Evolutionary conservation across 495 filamentous ascomycete genomes (phyloP).

Genomic region (Massariosphaeria phaeospora): DNA sequence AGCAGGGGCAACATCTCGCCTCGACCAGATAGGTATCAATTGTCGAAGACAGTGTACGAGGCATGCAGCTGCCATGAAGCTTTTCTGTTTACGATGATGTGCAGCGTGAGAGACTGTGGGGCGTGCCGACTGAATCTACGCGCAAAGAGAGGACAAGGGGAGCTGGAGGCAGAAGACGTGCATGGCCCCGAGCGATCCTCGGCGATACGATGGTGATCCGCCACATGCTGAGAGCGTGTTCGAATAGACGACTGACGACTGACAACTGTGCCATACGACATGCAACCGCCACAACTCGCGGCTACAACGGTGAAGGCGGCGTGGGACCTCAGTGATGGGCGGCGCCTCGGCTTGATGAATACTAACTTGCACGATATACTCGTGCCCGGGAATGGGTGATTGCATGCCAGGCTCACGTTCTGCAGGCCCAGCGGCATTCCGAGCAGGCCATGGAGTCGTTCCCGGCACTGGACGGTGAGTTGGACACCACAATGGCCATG

Average conservation of each 20-base stretch:
- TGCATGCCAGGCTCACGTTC: conserved; percentile 22
- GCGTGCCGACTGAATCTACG: conserved; percentile 23
- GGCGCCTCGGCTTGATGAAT: conserved; percentile 27
- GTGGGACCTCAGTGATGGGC: not conserved
- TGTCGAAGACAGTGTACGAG: conserved; percentile 17
- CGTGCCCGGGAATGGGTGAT: conserved; percentile 19
- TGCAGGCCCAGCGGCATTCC: conserved; percentile 16
- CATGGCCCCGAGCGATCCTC: conserved; percentile 28
- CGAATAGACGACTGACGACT: conserved; percentile 12
- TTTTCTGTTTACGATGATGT: conserved; percentile 39
- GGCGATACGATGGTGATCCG: conserved; percentile 28
- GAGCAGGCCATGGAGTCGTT: conserved; percentile 16
- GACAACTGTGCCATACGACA: conserved; percentile 30
- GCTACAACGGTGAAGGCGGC: conserved; percentile 16
- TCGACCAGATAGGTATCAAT: conserved; percentile 30
- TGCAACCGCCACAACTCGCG: conserved; percentile 24
- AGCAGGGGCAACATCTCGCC: conserved; percentile 42
- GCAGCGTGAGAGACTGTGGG: conserved; percentile 42
- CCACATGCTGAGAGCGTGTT: conserved; percentile 1
- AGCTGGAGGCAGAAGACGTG: conserved; percentile 21
- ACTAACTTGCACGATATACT: conserved; percentile 23
- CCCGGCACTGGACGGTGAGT: conserved; percentile 10
- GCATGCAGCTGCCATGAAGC: conserved; percentile 21
- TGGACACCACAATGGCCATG: conserved; percentile 7
- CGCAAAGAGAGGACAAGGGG: conserved; percentile 8